phyloP scores from a whole-genome alignment of 495 filamentous ascomycete species.

The Achaetomiella virescens region DNA sequence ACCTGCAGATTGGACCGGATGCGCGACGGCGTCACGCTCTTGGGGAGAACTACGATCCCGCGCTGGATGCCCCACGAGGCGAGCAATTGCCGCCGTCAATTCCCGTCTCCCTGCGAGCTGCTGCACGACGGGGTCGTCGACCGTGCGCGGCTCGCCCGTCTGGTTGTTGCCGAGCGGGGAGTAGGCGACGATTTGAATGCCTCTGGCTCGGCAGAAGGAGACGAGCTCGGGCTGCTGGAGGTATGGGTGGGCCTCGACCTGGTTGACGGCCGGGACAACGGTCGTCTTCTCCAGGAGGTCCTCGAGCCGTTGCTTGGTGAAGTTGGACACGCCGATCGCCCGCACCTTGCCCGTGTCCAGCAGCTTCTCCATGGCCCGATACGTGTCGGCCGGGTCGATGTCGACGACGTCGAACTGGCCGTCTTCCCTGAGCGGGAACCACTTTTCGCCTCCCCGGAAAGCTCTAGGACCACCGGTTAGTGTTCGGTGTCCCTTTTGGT shows the following conservation, averaged over 20 bases:
- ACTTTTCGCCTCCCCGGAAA: neutral
- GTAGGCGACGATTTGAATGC: constrained; percentile 60
- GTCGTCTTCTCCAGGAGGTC: constrained; percentile 47
- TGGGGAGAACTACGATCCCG: constrained; percentile 61
- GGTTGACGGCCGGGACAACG: constrained; percentile 60
- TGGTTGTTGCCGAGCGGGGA: constrained; percentile 61
- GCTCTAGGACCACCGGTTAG: constrained; percentile 38
- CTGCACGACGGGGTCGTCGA: constrained; percentile 29
- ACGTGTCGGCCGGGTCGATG: constrained; percentile 40
- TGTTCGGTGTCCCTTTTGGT: too few relatives aligned
- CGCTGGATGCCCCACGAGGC: constrained; percentile 54
- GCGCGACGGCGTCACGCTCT: constrained; percentile 30
- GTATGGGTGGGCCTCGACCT: constrained; percentile 50
- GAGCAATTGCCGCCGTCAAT: constrained; percentile 31
- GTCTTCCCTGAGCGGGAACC: neutral
- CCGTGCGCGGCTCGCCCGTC: neutral
- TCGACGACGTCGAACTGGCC: neutral
- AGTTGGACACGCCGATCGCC: constrained; percentile 66
- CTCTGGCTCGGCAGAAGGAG: constrained; percentile 48
- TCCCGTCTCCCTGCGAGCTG: constrained; percentile 46
- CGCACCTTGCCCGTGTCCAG: constrained; percentile 44
- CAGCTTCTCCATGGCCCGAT: constrained; percentile 59
- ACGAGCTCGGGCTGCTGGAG: constrained; percentile 55
- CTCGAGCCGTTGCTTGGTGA: constrained; percentile 54
- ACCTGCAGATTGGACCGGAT: neutral